A percentile compares a stretch with the other conserved stretches of the same genome.
These are phyloP conservation scores for Taxillus chinensis DNA, from an alignment of 164 flowering plant species.

Conservation along the genomic window DNA sequence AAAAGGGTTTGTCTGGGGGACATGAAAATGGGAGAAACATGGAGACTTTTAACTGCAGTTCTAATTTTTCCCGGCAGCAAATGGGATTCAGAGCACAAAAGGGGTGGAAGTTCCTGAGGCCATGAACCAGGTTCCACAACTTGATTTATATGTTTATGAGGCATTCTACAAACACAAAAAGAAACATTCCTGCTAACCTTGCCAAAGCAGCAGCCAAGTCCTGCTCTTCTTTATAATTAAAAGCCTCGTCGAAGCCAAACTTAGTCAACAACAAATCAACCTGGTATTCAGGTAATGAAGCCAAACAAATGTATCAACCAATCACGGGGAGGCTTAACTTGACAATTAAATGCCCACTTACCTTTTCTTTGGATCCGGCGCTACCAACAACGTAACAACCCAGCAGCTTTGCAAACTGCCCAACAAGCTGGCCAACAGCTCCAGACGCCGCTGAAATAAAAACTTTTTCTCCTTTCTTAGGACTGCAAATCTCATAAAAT, in stretches of 20 bases:
- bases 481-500: neutral
- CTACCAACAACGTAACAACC: slow-evolving; percentile 4
- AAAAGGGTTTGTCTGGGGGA: no score
- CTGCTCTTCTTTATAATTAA: slow-evolving; percentile 54
- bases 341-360: neutral
- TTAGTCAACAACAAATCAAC: slow-evolving; percentile 47
- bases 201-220: slow-evolving; percentile 42
- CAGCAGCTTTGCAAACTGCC: neutral
- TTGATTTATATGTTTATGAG: no score
- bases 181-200: slow-evolving; percentile 20
- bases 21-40: no score
- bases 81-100: no score
- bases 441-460: slow-evolving; percentile 1
- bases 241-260: slow-evolving; percentile 52
- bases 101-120: no score
- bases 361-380: slow-evolving; percentile 2
- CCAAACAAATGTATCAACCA: neutral
- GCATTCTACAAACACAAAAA: neutral
- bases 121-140: no score
- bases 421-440: slow-evolving; percentile 4
- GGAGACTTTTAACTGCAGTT: no score
- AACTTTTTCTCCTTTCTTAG: neutral
- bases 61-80: no score
- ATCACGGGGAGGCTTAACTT: no score
- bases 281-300: slow-evolving; percentile 10